Conservation (phyloP, 805 yeast genomes). For the Yamadazyma ubonensis region DNA sequence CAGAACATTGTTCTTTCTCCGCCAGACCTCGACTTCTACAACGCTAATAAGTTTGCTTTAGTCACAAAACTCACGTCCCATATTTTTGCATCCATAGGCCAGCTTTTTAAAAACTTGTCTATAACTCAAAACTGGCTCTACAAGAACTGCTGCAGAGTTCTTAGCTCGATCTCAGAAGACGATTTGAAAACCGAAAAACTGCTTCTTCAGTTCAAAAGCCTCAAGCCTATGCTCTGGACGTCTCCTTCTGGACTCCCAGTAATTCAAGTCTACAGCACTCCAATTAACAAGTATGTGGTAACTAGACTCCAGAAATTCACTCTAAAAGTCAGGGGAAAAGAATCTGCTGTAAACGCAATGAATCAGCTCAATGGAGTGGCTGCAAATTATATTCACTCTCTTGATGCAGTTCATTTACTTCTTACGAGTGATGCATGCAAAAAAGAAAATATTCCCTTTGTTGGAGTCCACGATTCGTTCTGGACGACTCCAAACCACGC, state of each 20-base stretch:
- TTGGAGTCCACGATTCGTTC: slow-evolving; percentile 43
- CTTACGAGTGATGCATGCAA: slow-evolving; percentile 33
- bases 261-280: slow-evolving; percentile 32
- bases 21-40: slow-evolving; percentile 8
- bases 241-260: slow-evolving; percentile 41
- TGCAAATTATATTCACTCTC: slow-evolving; percentile 44
- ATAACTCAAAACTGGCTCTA: slow-evolving; percentile 37
- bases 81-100: slow-evolving; percentile 26
- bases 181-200: slow-evolving; percentile 11
- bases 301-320: slow-evolving; percentile 24
- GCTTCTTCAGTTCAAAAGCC: slow-evolving; percentile 21
- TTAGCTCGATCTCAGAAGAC: slow-evolving; percentile 19
- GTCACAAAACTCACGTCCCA: slow-evolving; percentile 20
- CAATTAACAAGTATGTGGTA: slow-evolving; percentile 10
- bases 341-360: slow-evolving; percentile 1
- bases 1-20: too few relatives aligned
- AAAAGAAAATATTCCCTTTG: slow-evolving; percentile 25
- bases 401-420: slow-evolving; percentile 40
- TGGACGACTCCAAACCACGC: slow-evolving; percentile 42
- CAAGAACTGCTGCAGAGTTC: slow-evolving; percentile 28
- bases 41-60: background rate
- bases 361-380: slow-evolving; percentile 41
- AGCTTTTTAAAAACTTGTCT: slow-evolving; percentile 33
- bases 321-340: background rate
- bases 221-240: slow-evolving; percentile 44